Evolutionary conservation across 1,139 yeast species (phyloP).

Genomic region (Zygosaccharomyces sapae): DNA sequence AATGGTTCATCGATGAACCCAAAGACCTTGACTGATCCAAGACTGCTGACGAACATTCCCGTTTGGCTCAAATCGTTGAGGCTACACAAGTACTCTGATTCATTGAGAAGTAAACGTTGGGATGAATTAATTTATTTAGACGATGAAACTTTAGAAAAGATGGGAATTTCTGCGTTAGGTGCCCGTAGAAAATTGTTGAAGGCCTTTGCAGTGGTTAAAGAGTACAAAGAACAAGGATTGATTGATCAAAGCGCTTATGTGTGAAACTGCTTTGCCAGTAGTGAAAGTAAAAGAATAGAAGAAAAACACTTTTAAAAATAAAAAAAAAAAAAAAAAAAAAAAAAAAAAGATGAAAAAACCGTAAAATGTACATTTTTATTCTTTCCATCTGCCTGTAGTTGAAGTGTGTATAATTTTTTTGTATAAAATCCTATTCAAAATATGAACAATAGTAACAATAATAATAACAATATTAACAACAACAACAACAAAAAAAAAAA

Average conservation of each 20-base stretch:
- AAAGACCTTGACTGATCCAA: constrained; percentile 59
- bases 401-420: too few species aligned
- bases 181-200: constrained; percentile 89
- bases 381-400: too few species aligned
- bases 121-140: constrained; percentile 64
- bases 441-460: too few species aligned
- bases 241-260: constrained; percentile 33
- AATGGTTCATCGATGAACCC: constrained; percentile 49
- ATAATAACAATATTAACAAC: too few species aligned
- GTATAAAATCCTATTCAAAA: too few species aligned
- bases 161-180: constrained; percentile 90
- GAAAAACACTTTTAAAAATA: too few species aligned
- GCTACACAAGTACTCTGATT: constrained; percentile 88
- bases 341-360: too few species aligned
- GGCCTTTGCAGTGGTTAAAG: constrained; percentile 80
- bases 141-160: constrained; percentile 64
- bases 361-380: too few species aligned
- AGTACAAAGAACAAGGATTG: constrained; percentile 38
- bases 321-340: too few species aligned
- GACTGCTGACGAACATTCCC: constrained; percentile 72
- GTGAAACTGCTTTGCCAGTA: not conserved
- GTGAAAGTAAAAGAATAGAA: too few species aligned
- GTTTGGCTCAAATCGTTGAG: constrained; percentile 88
- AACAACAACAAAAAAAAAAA: too few species aligned
- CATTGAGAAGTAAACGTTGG: constrained; percentile 75